phyloP scores from a whole-genome alignment of 108 stramenopile genomes.

The Nitzschia palea region DNA sequence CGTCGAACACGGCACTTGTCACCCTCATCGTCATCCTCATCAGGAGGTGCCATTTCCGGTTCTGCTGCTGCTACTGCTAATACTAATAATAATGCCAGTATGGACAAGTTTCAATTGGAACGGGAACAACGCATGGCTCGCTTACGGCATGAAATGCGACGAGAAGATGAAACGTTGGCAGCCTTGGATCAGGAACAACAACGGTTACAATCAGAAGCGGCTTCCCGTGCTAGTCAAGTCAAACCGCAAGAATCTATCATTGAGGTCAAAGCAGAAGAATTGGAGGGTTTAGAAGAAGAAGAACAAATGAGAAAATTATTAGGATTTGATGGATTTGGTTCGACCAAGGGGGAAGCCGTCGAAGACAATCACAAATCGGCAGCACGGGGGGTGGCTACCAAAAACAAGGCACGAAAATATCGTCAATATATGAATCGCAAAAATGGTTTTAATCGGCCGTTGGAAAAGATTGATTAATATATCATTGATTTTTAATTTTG shows the following conservation, averaged over 20 bases:
- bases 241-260: slow-evolving; percentile 46
- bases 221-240: slow-evolving; percentile 8
- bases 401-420: slow-evolving; percentile 93
- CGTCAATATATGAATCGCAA: slow-evolving; percentile 98
- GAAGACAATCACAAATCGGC: slow-evolving; percentile 89
- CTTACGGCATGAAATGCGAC: slow-evolving; percentile 68
- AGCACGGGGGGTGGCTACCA: slow-evolving; percentile 88
- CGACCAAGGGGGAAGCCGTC: slow-evolving; percentile 90
- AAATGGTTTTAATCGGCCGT: slow-evolving; percentile 90
- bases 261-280: slow-evolving; percentile 50
- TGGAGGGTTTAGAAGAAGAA: slow-evolving; percentile 71
- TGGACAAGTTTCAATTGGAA: slow-evolving; percentile 26
- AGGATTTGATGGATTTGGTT: slow-evolving; percentile 93
- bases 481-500: too few relatives aligned
- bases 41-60: background rate
- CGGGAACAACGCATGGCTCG: slow-evolving; percentile 73
- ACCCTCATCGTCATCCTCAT: background rate
- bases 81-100: background rate
- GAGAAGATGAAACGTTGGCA: slow-evolving; percentile 53
- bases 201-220: background rate
- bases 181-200: slow-evolving; percentile 17
- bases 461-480: slow-evolving; percentile 87
- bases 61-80: background rate
- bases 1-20: background rate
- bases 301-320: slow-evolving; percentile 85